Conservation (phyloP, 2,329 filamentous ascomycete species). For the Colletotrichum scovillei region DNA sequence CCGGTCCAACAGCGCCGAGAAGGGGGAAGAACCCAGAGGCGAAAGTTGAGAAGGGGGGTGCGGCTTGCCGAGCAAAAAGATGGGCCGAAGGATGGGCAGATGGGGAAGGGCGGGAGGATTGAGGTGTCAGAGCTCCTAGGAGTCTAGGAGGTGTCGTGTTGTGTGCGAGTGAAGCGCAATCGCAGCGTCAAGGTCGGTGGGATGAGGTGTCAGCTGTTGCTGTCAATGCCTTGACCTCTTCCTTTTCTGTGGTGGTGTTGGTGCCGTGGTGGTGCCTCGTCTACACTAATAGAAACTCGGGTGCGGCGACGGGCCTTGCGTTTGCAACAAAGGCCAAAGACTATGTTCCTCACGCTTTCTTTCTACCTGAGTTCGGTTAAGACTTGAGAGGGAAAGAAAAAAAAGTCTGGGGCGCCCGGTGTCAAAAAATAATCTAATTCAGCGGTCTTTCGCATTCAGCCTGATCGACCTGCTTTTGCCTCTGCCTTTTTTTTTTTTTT, state of each 20-base stretch:
- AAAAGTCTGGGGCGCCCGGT: not conserved
- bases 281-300: conserved; percentile 11
- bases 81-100: conserved; percentile 22
- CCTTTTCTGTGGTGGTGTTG: not conserved
- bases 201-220: conserved; percentile 9
- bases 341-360: not conserved
- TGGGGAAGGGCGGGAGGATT: conserved; percentile 27
- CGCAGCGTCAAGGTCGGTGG: conserved; percentile 26
- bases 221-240: not conserved
- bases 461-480: not conserved
- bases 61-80: conserved; percentile 8
- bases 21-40: conserved; percentile 5
- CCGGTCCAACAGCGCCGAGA: conserved; percentile 7
- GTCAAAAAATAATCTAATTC: too few species aligned
- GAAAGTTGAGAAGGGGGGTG: not conserved
- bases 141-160: conserved; percentile 11
- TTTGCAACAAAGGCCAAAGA: conserved; percentile 27
- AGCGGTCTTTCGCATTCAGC: not conserved
- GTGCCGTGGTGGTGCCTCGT: not conserved
- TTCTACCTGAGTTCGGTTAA: not conserved
- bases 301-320: conserved; percentile 4
- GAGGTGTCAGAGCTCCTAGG: conserved; percentile 29
- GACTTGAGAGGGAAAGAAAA: not conserved
- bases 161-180: conserved; percentile 11
- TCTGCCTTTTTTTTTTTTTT: not conserved